Base-by-base conservation (phyloP, 1,284 basidiomycete genomes). In the Phylloboletellus chloephorus region DNA sequence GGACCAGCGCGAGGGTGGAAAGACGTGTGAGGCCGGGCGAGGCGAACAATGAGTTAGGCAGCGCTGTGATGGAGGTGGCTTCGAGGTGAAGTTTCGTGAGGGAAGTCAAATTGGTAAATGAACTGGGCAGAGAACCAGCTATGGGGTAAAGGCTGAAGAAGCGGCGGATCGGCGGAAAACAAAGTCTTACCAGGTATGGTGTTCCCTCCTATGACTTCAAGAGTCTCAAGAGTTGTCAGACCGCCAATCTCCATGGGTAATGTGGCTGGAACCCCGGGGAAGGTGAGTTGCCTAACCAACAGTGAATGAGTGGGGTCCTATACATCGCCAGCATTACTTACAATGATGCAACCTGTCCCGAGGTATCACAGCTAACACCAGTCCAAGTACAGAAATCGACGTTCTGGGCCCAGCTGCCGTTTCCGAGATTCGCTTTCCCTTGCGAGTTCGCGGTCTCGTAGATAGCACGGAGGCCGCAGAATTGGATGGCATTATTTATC, bases 391-490 rank as follows among this genome's bases (percentile, higher is more conserved):
- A 76, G 44, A 73, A 72, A 24, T 64, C 60, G 19, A 67, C 53
- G 39, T 75, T 68, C 47, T 69, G 64, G 32, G 67, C 63, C 74
- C 74, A 76, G 2, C 67, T 67, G 4, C 65, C 66, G n/a, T 64
- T 67, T 25, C 65, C 60, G 10, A 76, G 57, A 1, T 53, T 60
- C 2, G 53, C 50, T 51, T 68, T 68, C 1, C 67, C 73, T 33
- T 61, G 56, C 15, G 60, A 52, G 16, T 67, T 59, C 6, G 73
- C 60, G 3, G 64, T 65, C 40, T 71, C 69, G 46, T 73, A 72
- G 39, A 79, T 52, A 8, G 73, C 66, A 17, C 71, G 66, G 22
- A 76, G 63, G 7, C 71, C 65, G 44, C 74, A 77, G 49, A 76
- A 76, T 48, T 76, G 73, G 1, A 71, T 46, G 2, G 67, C 65